Base-by-base conservation (phyloP, 225 moss, liverwort and hornwort genomes). In the Bryum argenteum region DNA sequence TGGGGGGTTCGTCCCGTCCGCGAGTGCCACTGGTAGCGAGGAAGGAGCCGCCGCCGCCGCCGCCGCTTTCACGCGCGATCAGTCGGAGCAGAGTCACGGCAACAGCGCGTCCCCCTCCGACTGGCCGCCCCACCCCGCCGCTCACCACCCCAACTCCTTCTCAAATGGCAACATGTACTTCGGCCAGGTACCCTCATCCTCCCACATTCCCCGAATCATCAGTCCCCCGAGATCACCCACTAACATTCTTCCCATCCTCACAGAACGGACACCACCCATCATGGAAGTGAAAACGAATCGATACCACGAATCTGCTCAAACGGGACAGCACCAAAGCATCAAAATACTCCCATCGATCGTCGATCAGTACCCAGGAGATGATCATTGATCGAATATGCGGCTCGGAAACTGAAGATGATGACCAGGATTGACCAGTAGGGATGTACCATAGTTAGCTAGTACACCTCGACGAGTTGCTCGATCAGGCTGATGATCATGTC, bases 231-330 rank as follows among this genome's bases (percentile, higher is more conserved):
- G 47, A 47, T 14, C 47, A 14, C 47, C 16, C 6, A 15, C 47
- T 47, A 44, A 48, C 48, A 14, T 5, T 6, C 8, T 17, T 12
- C 1, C 42, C 15, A 43, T 11, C 38, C 22, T 22, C 58, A 17
- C 79, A 82, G 82, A 82, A 82, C 58, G 82, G 75, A 54, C 82
- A 82, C 48, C 79, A 82, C 22, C 71, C 68, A 53, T 67, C 71
- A 16, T 82, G 82, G 82, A 82, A 82, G 52, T 82, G 79, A 82
- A 56, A 13, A 48, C 15, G 48, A 16, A 48, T 33, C 33, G 33
- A 33, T 3, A 33, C 33, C 33, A 33, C 33, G 7, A 33, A 33
- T 6, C 33, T 33, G 33, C 7, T 33, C 33, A 4, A 33, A 33
- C 7, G 33, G 4, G 33, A 33, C 7, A 6, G 33, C 33, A 33